Conservation (phyloP, 106 monocot genomes). For the Dendrobium chrysotoxum region DNA sequence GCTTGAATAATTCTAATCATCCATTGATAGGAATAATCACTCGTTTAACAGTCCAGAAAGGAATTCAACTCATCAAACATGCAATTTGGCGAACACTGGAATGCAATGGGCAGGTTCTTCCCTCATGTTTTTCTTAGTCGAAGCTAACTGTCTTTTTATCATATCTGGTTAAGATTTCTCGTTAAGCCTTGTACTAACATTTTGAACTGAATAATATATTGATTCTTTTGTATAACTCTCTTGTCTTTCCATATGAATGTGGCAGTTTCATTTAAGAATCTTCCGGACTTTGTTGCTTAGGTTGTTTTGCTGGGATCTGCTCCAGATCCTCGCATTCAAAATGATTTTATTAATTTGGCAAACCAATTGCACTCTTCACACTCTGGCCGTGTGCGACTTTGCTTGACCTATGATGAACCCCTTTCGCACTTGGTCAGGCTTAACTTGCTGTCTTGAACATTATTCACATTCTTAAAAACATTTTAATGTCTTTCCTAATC, state of each 20-base stretch:
- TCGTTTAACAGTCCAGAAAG: constrained; percentile 93
- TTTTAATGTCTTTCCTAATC: background rate
- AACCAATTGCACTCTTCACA: constrained; percentile 85
- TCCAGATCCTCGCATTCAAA: constrained; percentile 89
- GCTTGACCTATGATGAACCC: constrained; percentile 91
- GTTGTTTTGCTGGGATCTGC: constrained; percentile 94
- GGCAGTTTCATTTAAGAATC: background rate
- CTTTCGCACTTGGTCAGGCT: constrained; percentile 86
- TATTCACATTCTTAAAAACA: background rate
- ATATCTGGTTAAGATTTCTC: background rate
- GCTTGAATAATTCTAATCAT: constrained; percentile 50
- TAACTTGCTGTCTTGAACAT: background rate
- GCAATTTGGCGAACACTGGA: constrained; percentile 73
- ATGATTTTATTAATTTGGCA: constrained; percentile 74
- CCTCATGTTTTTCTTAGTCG: background rate
- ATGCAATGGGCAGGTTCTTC: constrained; percentile 68
- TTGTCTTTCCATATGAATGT: background rate
- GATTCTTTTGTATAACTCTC: background rate
- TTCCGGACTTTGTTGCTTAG: constrained; percentile 17
- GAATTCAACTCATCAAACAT: constrained; percentile 97
- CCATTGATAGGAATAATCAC: constrained; percentile 90
- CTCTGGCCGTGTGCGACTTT: constrained; percentile 52
- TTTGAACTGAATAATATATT: background rate
- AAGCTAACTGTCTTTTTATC: background rate
- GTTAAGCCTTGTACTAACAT: background rate